Conservation (phyloP, 2,329 filamentous ascomycete species). For the Coleophoma crateriformis region DNA sequence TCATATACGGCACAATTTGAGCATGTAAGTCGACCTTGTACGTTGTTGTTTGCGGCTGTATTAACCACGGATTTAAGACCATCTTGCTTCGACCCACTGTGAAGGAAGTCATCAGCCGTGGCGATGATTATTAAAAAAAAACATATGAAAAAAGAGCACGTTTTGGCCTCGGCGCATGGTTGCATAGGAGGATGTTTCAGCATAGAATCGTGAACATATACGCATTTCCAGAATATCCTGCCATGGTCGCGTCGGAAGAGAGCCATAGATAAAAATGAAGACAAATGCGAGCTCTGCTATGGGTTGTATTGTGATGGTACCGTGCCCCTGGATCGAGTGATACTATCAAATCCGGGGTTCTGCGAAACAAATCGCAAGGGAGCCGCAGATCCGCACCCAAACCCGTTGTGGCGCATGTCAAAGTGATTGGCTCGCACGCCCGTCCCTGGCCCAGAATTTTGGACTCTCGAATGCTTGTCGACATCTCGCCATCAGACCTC, state of each 20-base stretch:
- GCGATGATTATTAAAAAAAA: constrained; percentile 67
- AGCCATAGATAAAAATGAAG: no score
- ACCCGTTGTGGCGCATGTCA: neutral
- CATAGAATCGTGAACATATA: no score
- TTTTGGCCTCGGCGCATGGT: neutral
- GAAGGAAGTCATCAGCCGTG: constrained; percentile 83
- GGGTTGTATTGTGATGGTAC: no score
- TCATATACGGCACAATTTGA: constrained; percentile 93
- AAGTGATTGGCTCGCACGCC: neutral
- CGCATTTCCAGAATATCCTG: no score
- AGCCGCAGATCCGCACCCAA: neutral
- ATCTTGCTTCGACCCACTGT: constrained; percentile 73
- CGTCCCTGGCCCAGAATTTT: neutral
- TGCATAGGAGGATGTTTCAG: neutral
- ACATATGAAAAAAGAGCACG: neutral
- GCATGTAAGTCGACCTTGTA: constrained; percentile 53
- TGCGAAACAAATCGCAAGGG: neutral
- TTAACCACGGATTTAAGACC: constrained; percentile 49
- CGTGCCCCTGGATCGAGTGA: neutral
- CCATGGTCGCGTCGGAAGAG: no score
- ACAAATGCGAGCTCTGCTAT: no score
- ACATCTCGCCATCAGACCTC: constrained; percentile 2
- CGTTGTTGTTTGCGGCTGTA: neutral
- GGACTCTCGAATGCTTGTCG: neutral
- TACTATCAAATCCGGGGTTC: neutral